phyloP scores from a whole-genome alignment of 352 stramenopile species.

The Pythium chondricola region DNA sequence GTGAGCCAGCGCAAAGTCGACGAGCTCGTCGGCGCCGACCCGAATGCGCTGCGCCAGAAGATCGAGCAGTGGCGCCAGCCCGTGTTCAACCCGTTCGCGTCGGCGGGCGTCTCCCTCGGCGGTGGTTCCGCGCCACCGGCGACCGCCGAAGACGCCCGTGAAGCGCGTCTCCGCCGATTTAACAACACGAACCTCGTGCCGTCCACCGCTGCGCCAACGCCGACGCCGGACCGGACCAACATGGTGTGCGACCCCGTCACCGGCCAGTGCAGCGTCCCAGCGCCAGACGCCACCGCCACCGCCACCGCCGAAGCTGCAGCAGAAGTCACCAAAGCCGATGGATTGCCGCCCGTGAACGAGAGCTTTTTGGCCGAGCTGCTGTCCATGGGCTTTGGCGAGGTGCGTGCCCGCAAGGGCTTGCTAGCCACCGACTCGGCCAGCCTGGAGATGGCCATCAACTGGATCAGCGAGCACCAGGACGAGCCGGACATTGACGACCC shows the following conservation, averaged over 20 bases:
- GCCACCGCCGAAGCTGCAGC: constrained; percentile 8
- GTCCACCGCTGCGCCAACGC: constrained; percentile 11
- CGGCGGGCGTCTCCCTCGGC: constrained; percentile 56
- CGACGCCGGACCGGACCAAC: constrained; percentile 23
- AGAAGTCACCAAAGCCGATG: constrained; percentile 24
- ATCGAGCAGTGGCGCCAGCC: constrained; percentile 86
- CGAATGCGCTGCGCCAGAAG: constrained; percentile 75
- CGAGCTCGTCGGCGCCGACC: constrained; percentile 81
- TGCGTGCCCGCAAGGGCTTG: constrained; percentile 76
- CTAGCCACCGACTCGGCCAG: constrained; percentile 68
- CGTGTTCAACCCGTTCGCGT: constrained; percentile 83
- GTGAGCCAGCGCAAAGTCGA: constrained; percentile 84
- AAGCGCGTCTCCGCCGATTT: constrained; percentile 75
- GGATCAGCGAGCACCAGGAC: constrained; percentile 86
- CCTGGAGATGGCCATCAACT: constrained; percentile 80
- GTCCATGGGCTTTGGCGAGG: constrained; percentile 85
- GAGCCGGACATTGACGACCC: constrained; percentile 86
- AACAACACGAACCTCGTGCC: constrained; percentile 59
- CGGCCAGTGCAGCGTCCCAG: constrained; percentile 37
- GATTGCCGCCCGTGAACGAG: constrained; percentile 55
- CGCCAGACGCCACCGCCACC: constrained; percentile 7
- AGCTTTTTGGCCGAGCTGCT: constrained; percentile 55
- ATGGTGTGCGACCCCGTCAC: constrained; percentile 68
- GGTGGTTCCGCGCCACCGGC: constrained; percentile 25
- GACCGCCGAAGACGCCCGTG: constrained; percentile 51